Evolutionary conservation across 2,329 filamentous ascomycete genomes (phyloP), one percentile per base, ranked within the genome.

Genomic region (Chaetomium olivaceum): DNA sequence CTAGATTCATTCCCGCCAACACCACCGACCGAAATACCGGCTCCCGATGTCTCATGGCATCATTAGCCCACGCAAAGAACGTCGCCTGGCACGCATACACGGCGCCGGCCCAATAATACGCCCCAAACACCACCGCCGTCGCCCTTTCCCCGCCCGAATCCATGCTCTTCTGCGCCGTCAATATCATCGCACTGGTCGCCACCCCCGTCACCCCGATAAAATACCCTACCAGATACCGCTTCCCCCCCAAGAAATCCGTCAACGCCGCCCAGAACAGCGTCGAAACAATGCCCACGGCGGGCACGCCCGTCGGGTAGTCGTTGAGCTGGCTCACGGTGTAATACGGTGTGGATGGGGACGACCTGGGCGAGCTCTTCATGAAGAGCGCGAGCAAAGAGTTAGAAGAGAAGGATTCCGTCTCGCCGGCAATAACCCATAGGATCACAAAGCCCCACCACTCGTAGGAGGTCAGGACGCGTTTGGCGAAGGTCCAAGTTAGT

Each of bases 11-110:
- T 14, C 86, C 85, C 0, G 89, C 89, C 43, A 92, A 83, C 0
- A 91, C 89, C 1, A 91, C 82, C 2, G 83, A 86, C 4, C 89
- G 80, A 69, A 88, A 83, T 55, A 87, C 82, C 23, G 84, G 83
- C 66, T 90, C 85, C 70, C 90, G 85, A 63, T 84, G 83, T 8
- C 87, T 81, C 78, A 90, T 84, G 2, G 87, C 85, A 71, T 91
- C 89, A 70, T 92, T 91, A 25, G 87, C 89, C 89, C 89, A 91
- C 0, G 89, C 89, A 70, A 92, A 91, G 70, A 91, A 91, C 0
- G 87, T 89, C 0, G 89, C 88, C 75, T 92, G 89, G 71, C 89
- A 90, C 0, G 89, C 89, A 70, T 91, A 91, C 0, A 91, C 87
- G 3, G 83, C 80, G 0, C 89, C 89, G 0, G 88, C 87, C 85